Percentiles rank a stretch among this genome's conserved stretches.
Conservation (phyloP, 139 green algal genomes). For the Dunaliella primolecta region DNA sequence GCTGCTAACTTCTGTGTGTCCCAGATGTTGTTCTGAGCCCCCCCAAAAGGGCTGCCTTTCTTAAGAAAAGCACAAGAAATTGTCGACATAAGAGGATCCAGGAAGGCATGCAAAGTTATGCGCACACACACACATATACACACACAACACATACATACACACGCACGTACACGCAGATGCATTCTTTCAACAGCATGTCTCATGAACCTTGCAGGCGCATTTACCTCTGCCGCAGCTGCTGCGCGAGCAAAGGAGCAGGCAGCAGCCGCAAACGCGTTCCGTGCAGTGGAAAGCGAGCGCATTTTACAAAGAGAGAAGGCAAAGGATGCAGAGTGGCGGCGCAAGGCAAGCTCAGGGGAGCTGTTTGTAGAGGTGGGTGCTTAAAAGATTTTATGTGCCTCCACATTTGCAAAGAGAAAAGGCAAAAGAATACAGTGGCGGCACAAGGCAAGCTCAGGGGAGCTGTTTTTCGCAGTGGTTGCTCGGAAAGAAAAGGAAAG, state of each 20-base stretch:
- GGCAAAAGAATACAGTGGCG: constrained; percentile 5
- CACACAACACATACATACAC: too few species aligned
- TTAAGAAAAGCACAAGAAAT: too few species aligned
- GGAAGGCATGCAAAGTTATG: too few species aligned
- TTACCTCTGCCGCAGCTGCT: neutral
- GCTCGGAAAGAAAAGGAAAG: neutral
- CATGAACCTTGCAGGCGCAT: constrained; percentile 1
- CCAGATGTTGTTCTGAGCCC: too few species aligned
- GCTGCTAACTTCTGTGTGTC: too few species aligned
- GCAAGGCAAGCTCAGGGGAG: neutral
- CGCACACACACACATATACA: too few species aligned
- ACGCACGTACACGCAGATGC: too few species aligned
- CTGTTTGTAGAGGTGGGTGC: neutral
- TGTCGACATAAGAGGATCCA: too few species aligned
- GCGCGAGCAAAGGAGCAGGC: neutral
- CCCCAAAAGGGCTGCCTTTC: too few species aligned
- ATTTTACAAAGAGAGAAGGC: neutral
- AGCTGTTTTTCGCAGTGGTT: neutral
- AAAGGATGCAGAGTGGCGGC: constrained; percentile 9
- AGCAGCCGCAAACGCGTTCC: neutral
- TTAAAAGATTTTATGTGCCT: neutral
- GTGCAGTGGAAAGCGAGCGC: neutral
- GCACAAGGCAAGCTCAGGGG: neutral
- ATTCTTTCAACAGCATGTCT: too few species aligned
- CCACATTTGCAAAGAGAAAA: neutral